phyloP scores from a whole-genome alignment of 2,329 filamentous ascomycete species.

The Scedosporium minutisporum region DNA sequence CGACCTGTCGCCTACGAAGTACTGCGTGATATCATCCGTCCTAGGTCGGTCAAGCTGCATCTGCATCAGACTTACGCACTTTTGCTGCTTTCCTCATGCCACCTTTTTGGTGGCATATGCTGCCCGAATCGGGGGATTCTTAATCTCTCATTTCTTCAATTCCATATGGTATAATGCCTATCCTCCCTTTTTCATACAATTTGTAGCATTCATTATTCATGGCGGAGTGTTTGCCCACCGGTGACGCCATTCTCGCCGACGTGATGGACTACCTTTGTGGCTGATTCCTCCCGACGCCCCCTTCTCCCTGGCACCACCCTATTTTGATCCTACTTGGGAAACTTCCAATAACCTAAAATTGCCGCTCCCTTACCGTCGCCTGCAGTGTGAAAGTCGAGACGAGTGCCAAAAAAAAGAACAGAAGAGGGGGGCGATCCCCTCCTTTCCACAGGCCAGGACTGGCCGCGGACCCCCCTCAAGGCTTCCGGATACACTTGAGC shows the following conservation, averaged over 20 bases:
- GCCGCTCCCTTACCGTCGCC: background rate
- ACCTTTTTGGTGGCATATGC: too few relatives aligned
- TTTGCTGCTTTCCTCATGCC: too few relatives aligned
- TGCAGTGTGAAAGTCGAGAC: background rate
- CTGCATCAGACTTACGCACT: too few relatives aligned
- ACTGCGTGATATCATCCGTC: too few relatives aligned
- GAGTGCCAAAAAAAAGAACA: too few relatives aligned
- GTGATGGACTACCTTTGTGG: background rate
- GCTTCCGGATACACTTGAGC: conserved; percentile 27
- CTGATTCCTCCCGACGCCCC: background rate
- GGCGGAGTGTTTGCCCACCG: background rate
- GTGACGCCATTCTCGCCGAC: background rate
- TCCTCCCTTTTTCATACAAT: background rate
- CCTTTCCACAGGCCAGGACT: background rate
- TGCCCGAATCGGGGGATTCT: too few relatives aligned
- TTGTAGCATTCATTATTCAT: background rate
- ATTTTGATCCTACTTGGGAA: background rate
- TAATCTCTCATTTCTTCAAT: too few relatives aligned
- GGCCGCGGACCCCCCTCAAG: background rate
- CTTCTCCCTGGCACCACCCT: background rate
- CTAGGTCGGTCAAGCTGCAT: too few relatives aligned
- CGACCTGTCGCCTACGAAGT: too few relatives aligned
- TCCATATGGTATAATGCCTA: background rate
- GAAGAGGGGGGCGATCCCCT: background rate
- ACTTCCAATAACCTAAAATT: background rate